These are phyloP conservation scores for Pythium chondricola DNA, from an alignment of 352 stramenopile genomes.

Conservation along the genomic window DNA sequence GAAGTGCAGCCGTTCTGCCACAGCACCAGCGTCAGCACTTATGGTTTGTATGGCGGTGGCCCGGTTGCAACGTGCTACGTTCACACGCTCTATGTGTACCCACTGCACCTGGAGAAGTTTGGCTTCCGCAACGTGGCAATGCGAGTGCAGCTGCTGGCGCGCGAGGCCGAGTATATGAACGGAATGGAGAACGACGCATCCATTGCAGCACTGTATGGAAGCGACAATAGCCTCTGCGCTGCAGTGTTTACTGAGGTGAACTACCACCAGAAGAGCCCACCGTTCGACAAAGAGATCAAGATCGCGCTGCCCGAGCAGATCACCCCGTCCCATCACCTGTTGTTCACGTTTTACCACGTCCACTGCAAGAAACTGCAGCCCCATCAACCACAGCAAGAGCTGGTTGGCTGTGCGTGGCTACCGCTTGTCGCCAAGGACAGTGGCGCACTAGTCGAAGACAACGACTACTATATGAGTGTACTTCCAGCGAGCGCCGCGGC, in stretches of 20 bases:
- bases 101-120: slow-evolving; percentile 56
- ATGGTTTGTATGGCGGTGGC: slow-evolving; percentile 39
- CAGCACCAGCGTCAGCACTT: slow-evolving; percentile 20
- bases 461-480: slow-evolving; percentile 34
- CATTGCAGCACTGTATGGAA: slow-evolving; percentile 24
- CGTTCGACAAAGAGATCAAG: slow-evolving; percentile 76
- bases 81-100: slow-evolving; percentile 60
- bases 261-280: slow-evolving; percentile 72
- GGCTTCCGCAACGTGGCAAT: slow-evolving; percentile 63
- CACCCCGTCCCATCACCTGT: slow-evolving; percentile 39
- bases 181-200: slow-evolving; percentile 32
- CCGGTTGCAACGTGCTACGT: slow-evolving; percentile 53
- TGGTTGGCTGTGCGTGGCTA: slow-evolving; percentile 47
- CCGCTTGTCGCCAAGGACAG: slow-evolving; percentile 40
- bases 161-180: slow-evolving; percentile 38
- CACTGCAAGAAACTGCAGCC: slow-evolving; percentile 73
- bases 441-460: slow-evolving; percentile 49
- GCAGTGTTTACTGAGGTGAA: slow-evolving; percentile 48
- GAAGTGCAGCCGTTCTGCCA: slow-evolving; percentile 70
- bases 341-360: slow-evolving; percentile 78
- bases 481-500: slow-evolving; percentile 15
- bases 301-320: slow-evolving; percentile 51
- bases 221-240: slow-evolving; percentile 19
- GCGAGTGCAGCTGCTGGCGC: slow-evolving; percentile 51
- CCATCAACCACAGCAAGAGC: slow-evolving; percentile 54